Conservation (phyloP, 768 basidiomycete genomes). For the Boletus tomentosulus region DNA sequence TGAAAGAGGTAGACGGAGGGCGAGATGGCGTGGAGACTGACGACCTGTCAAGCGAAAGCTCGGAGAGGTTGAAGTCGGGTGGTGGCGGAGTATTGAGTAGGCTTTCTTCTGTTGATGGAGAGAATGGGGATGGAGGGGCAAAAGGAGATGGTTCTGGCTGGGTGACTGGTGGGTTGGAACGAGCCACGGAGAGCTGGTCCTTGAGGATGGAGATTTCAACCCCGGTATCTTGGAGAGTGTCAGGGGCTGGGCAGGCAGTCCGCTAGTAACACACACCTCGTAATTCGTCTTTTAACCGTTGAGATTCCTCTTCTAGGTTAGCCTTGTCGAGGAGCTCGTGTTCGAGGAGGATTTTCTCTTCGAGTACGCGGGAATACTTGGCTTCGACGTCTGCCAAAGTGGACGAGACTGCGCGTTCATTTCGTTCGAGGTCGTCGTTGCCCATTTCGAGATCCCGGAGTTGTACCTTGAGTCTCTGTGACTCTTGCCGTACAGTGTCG, state of each 20-base stretch:
- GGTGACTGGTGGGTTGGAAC: slow-evolving; percentile 29
- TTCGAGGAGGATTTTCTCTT: slow-evolving; percentile 96
- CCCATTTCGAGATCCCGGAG: slow-evolving; percentile 93
- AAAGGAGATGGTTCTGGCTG: slow-evolving; percentile 23
- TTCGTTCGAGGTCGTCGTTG: slow-evolving; percentile 95
- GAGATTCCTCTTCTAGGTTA: slow-evolving; percentile 82
- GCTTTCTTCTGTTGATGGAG: slow-evolving; percentile 45
- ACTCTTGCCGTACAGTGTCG: slow-evolving; percentile 73
- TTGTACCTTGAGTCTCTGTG: slow-evolving; percentile 66
- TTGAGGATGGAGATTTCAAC: slow-evolving; percentile 80
- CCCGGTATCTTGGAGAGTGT: slow-evolving; percentile 61
- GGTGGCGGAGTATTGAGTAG: slow-evolving; percentile 57
- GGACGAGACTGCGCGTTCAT: slow-evolving; percentile 83
- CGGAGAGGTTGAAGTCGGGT: slow-evolving; percentile 55
- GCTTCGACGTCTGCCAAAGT: slow-evolving; percentile 80
- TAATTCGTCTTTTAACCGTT: slow-evolving; percentile 88
- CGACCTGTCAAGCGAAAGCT: slow-evolving; percentile 46
- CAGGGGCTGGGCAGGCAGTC: slow-evolving; percentile 1
- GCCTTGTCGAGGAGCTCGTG: slow-evolving; percentile 93
- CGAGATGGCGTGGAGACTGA: slow-evolving; percentile 33
- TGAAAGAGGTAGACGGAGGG: slow-evolving; percentile 30
- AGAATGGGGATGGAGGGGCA: slow-evolving; percentile 33
- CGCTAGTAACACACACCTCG: slow-evolving; percentile 64
- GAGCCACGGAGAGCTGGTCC: slow-evolving; percentile 57
- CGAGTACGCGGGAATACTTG: slow-evolving; percentile 85